Evolutionary conservation across 306 rosid genomes (phyloP).

Genomic region (Sophora flavescens): DNA sequence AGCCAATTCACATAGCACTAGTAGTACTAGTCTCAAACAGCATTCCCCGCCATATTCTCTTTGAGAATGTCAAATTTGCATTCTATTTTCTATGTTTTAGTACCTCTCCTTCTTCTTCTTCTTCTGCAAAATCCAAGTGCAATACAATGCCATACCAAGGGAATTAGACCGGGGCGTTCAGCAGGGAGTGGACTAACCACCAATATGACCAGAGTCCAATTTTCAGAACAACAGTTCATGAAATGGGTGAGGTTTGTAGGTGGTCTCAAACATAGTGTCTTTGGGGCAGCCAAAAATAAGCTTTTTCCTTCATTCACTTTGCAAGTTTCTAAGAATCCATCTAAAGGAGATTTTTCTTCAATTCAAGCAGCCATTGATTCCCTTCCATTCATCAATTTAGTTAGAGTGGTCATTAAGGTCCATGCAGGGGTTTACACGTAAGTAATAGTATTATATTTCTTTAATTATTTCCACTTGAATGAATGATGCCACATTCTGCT

Average conservation of each 20-base stretch:
- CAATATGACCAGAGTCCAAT: conserved; percentile 69
- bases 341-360: conserved; percentile 71
- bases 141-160: conserved; percentile 72
- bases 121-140: conserved; percentile 50
- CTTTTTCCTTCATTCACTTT: conserved; percentile 84
- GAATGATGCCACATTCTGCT: conserved; percentile 34
- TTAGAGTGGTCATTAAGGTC: conserved; percentile 90
- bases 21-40: not conserved
- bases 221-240: conserved; percentile 89
- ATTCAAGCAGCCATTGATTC: conserved; percentile 95
- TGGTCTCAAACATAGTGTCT: conserved; percentile 78
- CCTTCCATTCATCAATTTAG: conserved; percentile 78
- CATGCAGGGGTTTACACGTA: conserved; percentile 98
- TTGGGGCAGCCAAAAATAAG: conserved; percentile 80
- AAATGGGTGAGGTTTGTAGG: conserved; percentile 93
- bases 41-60: conserved; percentile 36
- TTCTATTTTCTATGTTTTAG: conserved; percentile 44
- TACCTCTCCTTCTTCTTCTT: conserved; percentile 51
- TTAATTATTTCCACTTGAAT: not conserved
- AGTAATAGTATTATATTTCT: conserved; percentile 47
- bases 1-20: conserved; percentile 30
- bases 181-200: conserved; percentile 29
- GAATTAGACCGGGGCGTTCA: conserved; percentile 55
- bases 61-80: conserved; percentile 58
- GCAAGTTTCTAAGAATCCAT: conserved; percentile 68